Conservation (phyloP, 257 asterid genomes). For the Jasminum sambac region DNA sequence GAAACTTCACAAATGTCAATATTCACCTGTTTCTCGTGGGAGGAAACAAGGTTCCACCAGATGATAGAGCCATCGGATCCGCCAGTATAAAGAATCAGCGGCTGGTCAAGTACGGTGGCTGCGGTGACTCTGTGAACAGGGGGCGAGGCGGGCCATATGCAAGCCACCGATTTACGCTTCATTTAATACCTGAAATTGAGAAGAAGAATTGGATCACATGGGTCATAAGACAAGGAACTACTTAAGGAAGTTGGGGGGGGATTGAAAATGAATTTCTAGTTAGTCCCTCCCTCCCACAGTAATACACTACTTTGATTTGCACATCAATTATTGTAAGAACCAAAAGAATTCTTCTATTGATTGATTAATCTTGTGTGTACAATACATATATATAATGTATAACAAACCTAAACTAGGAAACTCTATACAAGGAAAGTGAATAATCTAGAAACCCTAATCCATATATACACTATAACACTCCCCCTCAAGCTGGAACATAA, state of each 20-base stretch:
- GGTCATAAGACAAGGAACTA: constrained; percentile 12
- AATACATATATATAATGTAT: too few relatives aligned
- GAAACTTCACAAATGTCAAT: neutral
- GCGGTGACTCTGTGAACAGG: constrained; percentile 86
- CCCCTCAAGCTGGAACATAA: too few relatives aligned
- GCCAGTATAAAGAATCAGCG: constrained; percentile 92
- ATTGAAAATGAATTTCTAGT: neutral
- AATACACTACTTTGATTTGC: too few relatives aligned
- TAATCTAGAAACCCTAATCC: too few relatives aligned
- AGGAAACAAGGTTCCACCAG: constrained; percentile 78
- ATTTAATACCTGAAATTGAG: constrained; percentile 30
- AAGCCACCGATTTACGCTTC: constrained; percentile 94
- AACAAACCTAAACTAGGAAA: too few relatives aligned
- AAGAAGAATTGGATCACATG: constrained; percentile 25
- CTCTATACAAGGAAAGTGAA: too few relatives aligned
- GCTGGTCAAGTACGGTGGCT: constrained; percentile 62
- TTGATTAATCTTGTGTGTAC: too few relatives aligned
- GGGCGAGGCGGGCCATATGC: constrained; percentile 93
- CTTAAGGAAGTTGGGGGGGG: constrained; percentile 10
- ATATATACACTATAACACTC: too few relatives aligned
- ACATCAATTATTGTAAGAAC: too few relatives aligned
- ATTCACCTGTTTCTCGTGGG: constrained; percentile 39
- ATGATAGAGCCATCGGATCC: constrained; percentile 99
- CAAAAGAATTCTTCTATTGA: too few relatives aligned
- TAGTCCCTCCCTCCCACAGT: too few relatives aligned